Percentiles rank a stretch among this genome's conserved stretches.
phyloP scores from a whole-genome alignment of 2,329 filamentous ascomycete species.

The Apiospora phragmitis region DNA sequence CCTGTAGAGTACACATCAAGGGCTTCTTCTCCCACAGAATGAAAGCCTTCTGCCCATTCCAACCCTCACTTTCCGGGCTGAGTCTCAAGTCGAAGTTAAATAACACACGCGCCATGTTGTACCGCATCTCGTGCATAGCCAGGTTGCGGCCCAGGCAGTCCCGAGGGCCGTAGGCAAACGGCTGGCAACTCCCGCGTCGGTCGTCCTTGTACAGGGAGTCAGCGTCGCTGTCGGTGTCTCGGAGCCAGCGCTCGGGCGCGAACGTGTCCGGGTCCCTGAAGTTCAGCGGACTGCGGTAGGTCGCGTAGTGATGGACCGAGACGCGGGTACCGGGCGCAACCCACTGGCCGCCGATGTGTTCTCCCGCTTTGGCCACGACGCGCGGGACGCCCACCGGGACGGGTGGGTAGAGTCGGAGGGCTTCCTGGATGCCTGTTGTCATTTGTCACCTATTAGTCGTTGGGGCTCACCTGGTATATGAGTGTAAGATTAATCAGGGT shows the following conservation, averaged over 20 bases:
- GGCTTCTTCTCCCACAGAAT: constrained; percentile 14
- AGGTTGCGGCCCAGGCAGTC: constrained; percentile 23
- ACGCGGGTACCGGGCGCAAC: constrained; percentile 19
- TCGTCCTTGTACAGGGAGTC: constrained; percentile 4
- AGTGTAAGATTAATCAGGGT: not conserved
- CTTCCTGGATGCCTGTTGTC: constrained; percentile 19
- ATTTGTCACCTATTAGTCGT: not conserved
- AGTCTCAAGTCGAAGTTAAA: constrained; percentile 18
- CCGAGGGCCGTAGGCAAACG: constrained; percentile 18
- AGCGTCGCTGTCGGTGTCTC: no score
- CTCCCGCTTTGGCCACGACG: constrained; percentile 23
- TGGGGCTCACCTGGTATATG: not conserved
- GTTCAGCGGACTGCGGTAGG: constrained; percentile 15
- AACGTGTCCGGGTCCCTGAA: constrained; percentile 17
- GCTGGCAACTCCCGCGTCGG: constrained; percentile 16
- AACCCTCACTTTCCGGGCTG: constrained; percentile 9
- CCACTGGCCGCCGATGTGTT: constrained; percentile 17
- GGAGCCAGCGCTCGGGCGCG: constrained; percentile 21
- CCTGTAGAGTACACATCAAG: not conserved
- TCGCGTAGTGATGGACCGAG: constrained; percentile 20
- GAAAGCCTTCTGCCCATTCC: constrained; percentile 14
- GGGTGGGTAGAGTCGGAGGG: constrained; percentile 24
- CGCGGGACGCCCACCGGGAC: constrained; percentile 23
- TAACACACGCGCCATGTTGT: constrained; percentile 14
- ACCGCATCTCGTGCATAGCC: constrained; percentile 19